Evolutionary conservation across 257 asterid species (phyloP).

Genomic region (Solanum sitiens): DNA sequence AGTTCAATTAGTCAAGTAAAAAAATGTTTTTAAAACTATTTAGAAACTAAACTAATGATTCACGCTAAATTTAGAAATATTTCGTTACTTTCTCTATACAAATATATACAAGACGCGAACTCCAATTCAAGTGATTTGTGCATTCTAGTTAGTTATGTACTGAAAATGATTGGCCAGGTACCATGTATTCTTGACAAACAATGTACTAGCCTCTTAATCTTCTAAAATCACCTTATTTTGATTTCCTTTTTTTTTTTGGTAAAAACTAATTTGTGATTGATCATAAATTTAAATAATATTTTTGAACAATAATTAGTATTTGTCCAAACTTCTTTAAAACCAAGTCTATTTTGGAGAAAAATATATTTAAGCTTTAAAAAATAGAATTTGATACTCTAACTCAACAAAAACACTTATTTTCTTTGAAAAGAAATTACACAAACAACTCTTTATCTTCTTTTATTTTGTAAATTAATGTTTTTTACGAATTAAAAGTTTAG

Average conservation of each 20-base stretch:
- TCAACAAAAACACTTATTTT: not conserved
- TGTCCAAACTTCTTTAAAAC: not conserved
- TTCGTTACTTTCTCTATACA: too few species aligned
- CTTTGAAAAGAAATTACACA: not conserved
- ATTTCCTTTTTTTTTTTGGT: too few species aligned
- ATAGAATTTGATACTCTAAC: not conserved
- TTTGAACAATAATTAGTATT: not conserved
- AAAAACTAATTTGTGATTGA: too few species aligned
- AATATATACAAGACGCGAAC: not conserved
- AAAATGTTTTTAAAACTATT: rapidly evolving
- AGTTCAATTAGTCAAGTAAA: too few species aligned
- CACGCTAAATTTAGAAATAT: rapidly evolving
- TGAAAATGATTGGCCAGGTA: not conserved
- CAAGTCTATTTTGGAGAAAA: not conserved
- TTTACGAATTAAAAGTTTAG: not conserved
- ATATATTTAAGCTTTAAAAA: not conserved
- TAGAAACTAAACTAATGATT: too few species aligned
- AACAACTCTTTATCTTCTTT: not conserved
- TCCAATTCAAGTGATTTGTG: not conserved
- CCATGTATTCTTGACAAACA: not conserved
- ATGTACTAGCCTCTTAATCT: not conserved
- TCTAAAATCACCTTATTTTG: too few species aligned
- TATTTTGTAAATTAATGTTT: too few species aligned
- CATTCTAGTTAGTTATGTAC: not conserved
- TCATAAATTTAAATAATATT: too few species aligned